These are phyloP conservation scores for Microcos paniculata DNA, from an alignment of 345 rosid genomes.

Conservation along the genomic window DNA sequence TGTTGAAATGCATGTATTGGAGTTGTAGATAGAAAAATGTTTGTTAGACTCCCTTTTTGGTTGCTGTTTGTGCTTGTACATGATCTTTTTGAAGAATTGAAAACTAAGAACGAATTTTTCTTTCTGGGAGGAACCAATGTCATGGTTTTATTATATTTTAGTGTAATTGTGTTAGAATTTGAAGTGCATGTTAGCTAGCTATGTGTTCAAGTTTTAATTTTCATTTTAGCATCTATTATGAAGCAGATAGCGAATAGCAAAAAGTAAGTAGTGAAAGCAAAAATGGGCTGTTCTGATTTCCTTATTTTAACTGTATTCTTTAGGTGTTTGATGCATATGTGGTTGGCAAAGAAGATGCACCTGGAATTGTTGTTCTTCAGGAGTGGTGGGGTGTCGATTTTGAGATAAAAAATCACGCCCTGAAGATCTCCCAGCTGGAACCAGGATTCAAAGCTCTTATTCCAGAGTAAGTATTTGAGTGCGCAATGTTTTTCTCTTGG, in stretches of 20 bases:
- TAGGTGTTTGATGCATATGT: conserved; percentile 91
- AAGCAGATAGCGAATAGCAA: not conserved
- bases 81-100: not conserved
- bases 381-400: conserved; percentile 99
- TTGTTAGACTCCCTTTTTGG: not conserved
- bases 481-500: not conserved
- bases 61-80: not conserved
- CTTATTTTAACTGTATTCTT: conserved; percentile 9
- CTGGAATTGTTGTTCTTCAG: conserved; percentile 88
- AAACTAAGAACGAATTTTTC: not conserved
- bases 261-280: not conserved
- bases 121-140: not conserved
- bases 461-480: conserved; percentile 60
- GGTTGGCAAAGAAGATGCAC: conserved; percentile 87
- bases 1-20: not conserved
- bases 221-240: not conserved
- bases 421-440: conserved; percentile 70
- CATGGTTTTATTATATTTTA: not conserved
- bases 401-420: conserved; percentile 92
- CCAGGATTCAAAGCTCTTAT: conserved; percentile 88
- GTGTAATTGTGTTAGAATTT: not conserved
- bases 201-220: not conserved
- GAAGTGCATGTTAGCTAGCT: not conserved
- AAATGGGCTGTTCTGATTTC: not conserved
- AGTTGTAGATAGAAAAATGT: not conserved